These are phyloP conservation scores for Aureobasidium namibiae DNA, from an alignment of 2,329 filamentous ascomycete genomes.

Conservation along the genomic window DNA sequence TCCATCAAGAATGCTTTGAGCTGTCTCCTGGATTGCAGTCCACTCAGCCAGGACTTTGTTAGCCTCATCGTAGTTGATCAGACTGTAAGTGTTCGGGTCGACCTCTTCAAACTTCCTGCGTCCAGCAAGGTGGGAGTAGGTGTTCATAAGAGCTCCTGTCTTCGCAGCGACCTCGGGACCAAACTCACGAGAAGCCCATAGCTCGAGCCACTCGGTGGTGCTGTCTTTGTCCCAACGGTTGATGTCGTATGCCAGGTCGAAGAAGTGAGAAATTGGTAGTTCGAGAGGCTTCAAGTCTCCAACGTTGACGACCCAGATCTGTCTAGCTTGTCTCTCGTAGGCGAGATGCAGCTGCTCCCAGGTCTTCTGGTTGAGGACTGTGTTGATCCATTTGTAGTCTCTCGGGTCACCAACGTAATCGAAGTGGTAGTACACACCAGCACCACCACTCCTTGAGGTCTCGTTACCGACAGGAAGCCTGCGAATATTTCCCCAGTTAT, in stretches of 20 bases:
- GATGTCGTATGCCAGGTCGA: constrained; percentile 60
- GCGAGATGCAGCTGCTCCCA: constrained; percentile 59
- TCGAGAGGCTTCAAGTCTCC: constrained; percentile 59
- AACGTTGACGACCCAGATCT: constrained; percentile 61
- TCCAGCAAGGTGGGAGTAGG: constrained; percentile 50
- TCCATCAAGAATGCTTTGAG: constrained; percentile 48
- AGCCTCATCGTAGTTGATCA: constrained; percentile 58
- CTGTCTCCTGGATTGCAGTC: constrained; percentile 43
- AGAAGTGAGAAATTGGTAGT: constrained; percentile 58
- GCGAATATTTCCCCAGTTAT: constrained; percentile 60
- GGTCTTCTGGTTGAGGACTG: constrained; percentile 55
- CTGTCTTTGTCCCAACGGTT: constrained; percentile 48
- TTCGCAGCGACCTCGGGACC: constrained; percentile 38
- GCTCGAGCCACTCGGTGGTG: constrained; percentile 47
- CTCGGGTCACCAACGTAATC: constrained; percentile 54
- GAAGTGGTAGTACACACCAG: constrained; percentile 60
- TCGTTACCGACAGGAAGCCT: constrained; percentile 54
- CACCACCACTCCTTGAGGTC: constrained; percentile 50
- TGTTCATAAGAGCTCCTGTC: constrained; percentile 45
- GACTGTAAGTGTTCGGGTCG: constrained; percentile 49
- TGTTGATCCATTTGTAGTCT: constrained; percentile 52
- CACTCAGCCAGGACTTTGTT: constrained; percentile 50
- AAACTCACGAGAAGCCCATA: constrained; percentile 53
- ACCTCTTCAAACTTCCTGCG: constrained; percentile 56
- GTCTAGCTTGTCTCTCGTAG: constrained; percentile 48